These are phyloP conservation scores for Starmerella etchellsii DNA, from an alignment of 805 yeast species.

Conservation along the genomic window DNA sequence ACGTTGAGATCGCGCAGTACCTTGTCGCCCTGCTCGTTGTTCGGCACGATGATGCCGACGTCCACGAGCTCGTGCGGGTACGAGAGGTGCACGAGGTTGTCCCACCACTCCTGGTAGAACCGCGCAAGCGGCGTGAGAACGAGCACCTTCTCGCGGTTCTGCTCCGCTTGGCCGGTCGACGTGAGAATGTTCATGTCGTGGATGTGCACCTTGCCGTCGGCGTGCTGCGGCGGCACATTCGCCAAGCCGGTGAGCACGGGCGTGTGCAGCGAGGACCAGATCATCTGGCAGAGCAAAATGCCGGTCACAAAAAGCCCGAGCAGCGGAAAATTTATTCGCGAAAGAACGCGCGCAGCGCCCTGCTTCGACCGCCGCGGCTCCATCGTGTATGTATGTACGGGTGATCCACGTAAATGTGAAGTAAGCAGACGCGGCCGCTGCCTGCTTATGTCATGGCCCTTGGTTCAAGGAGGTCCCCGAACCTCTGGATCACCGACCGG, in stretches of 20 bases:
- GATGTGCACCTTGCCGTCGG: constrained; percentile 21
- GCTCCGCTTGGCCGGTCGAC: constrained; percentile 57
- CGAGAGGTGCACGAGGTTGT: constrained; percentile 54
- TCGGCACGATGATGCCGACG: constrained; percentile 83
- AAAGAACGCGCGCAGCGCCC: constrained; percentile 5
- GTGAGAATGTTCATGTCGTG: constrained; percentile 58
- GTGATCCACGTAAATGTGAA: no score
- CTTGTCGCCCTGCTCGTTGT: constrained; percentile 65
- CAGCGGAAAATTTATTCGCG: constrained; percentile 25
- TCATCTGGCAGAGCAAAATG: constrained; percentile 10
- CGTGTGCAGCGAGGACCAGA: constrained; percentile 13
- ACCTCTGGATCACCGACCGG: no score
- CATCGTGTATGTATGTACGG: constrained; percentile 7
- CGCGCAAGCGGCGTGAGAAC: constrained; percentile 83
- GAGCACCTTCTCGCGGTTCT: constrained; percentile 69
- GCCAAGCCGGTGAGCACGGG: constrained; percentile 18
- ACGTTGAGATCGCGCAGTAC: constrained; percentile 61
- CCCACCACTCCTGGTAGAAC: constrained; percentile 81
- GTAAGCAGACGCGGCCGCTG: no score
- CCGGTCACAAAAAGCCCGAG: constrained; percentile 6
- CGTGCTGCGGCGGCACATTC: constrained; percentile 20
- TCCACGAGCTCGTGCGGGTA: constrained; percentile 81
- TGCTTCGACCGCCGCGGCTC: constrained; percentile 13
- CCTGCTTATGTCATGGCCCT: no score
- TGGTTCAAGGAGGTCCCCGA: no score